Conservation (phyloP, 2,329 filamentous ascomycete genomes). For the Cladosporium sphaerospermum region DNA sequence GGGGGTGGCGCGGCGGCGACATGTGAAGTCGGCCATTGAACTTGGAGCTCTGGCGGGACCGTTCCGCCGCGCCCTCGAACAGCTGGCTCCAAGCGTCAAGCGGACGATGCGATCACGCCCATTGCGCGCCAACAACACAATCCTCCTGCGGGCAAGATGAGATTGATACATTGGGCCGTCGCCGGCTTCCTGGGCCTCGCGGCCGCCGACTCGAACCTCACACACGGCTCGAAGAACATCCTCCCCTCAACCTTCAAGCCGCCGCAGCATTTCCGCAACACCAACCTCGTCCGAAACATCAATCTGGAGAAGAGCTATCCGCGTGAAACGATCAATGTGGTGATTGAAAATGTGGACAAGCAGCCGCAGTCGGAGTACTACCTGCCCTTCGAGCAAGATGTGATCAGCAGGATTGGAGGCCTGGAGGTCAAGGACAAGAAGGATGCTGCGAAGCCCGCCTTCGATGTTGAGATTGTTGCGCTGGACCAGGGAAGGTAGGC, state of each 20-base stretch:
- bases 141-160: conserved; percentile 21
- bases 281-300: conserved; percentile 81
- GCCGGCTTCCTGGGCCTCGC: conserved; percentile 51
- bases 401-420: conserved; percentile 72
- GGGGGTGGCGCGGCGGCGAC: not conserved
- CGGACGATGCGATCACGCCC: not conserved
- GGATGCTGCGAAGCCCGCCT: conserved; percentile 59
- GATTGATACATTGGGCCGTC: conserved; percentile 26
- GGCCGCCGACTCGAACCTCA: conserved; percentile 54
- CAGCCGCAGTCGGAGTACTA: conserved; percentile 85
- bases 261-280: conserved; percentile 87
- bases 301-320: conserved; percentile 91
- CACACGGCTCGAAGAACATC: conserved; percentile 45
- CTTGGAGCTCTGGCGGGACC: not conserved
- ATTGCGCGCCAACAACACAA: conserved; percentile 8
- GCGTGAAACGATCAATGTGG: conserved; percentile 86
- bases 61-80: not conserved
- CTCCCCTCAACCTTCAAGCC: conserved; percentile 62
- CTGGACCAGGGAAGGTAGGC: conserved; percentile 48
- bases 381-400: conserved; percentile 71
- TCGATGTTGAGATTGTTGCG: conserved; percentile 61
- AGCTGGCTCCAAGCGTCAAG: not conserved
- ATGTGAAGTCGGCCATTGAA: conserved; percentile 1
- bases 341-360: conserved; percentile 79
- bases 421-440: conserved; percentile 93